Conservation (phyloP, 148 eudicot genomes). For the Spergularia bocconei region DNA sequence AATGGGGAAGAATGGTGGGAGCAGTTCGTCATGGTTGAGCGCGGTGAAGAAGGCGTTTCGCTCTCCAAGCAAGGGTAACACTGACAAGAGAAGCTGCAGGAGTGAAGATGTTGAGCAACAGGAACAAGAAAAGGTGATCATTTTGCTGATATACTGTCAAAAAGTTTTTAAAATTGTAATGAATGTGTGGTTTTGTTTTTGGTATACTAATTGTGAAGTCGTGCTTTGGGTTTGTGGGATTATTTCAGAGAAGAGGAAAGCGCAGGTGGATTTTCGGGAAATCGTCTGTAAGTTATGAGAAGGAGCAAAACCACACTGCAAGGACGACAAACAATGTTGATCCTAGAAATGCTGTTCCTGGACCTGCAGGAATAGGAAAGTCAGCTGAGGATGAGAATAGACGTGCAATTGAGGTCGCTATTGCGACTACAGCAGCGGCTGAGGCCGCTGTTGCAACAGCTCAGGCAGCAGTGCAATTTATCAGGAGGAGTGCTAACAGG, state of each 20-base stretch:
- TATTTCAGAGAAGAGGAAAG: constrained; percentile 62
- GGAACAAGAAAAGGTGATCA: constrained; percentile 62
- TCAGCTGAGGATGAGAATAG: constrained; percentile 34
- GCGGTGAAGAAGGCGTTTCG: constrained; percentile 65
- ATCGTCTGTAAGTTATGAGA: constrained; percentile 12
- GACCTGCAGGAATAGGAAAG: constrained; percentile 7
- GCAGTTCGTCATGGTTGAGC: constrained; percentile 55
- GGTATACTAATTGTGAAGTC: neutral
- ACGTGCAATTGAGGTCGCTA: constrained; percentile 55
- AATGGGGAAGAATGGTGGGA: constrained; percentile 60
- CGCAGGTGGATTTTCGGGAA: constrained; percentile 62
- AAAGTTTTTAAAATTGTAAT: no score
- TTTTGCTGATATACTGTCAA: neutral
- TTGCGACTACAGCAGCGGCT: constrained; percentile 66
- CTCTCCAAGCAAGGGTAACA: constrained; percentile 47
- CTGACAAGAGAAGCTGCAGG: constrained; percentile 39
- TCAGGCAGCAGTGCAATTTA: constrained; percentile 64
- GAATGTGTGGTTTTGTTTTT: neutral
- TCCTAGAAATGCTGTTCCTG: constrained; percentile 10
- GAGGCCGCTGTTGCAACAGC: constrained; percentile 75
- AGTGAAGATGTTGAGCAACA: constrained; percentile 58
- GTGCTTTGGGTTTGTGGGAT: constrained; percentile 1
- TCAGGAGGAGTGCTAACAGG: constrained; percentile 34
- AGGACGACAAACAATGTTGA: neutral
- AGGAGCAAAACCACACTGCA: constrained; percentile 22